Evolutionary conservation across 1,284 basidiomycete species (phyloP).

Genomic region (Cronartium ribicola): DNA sequence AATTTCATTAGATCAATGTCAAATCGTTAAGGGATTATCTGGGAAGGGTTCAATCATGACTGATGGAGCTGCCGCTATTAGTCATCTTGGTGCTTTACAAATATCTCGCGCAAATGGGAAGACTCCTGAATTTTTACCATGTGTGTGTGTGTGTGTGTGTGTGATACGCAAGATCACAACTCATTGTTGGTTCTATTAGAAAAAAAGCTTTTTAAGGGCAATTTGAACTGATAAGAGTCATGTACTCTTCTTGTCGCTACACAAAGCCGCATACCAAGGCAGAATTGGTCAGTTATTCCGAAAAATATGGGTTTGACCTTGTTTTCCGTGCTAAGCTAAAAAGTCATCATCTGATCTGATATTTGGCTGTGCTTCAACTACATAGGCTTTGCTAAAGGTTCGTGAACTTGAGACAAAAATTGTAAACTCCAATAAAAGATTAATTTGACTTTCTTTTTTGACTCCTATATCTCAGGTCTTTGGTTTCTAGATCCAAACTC

Average conservation of each 20-base stretch:
- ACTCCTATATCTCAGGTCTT: constrained; percentile 2
- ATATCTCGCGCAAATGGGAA: background rate
- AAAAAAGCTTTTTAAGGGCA: background rate
- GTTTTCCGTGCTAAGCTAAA: background rate
- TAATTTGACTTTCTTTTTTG: background rate
- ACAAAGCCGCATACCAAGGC: constrained; percentile 31
- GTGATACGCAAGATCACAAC: background rate
- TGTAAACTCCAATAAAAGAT: background rate
- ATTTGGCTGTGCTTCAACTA: background rate
- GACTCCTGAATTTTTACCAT: constrained; percentile 8
- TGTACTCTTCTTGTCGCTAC: too few species aligned
- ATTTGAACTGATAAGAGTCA: background rate
- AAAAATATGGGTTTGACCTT: background rate
- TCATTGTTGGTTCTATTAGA: background rate
- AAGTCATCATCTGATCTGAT: background rate
- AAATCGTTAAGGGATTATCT: background rate
- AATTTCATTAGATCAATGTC: background rate
- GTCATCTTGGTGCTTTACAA: constrained; percentile 8
- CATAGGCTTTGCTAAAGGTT: constrained; percentile 39
- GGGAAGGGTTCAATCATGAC: constrained; percentile 28
- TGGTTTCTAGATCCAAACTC: constrained; percentile 20
- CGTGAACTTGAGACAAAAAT: background rate
- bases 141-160: constrained; percentile 1
- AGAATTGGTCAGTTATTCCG: constrained; percentile 17
- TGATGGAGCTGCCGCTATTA: constrained; percentile 33